These are phyloP conservation scores for Mesostigma viride DNA, from an alignment of 139 green algal species.

Conservation along the genomic window DNA sequence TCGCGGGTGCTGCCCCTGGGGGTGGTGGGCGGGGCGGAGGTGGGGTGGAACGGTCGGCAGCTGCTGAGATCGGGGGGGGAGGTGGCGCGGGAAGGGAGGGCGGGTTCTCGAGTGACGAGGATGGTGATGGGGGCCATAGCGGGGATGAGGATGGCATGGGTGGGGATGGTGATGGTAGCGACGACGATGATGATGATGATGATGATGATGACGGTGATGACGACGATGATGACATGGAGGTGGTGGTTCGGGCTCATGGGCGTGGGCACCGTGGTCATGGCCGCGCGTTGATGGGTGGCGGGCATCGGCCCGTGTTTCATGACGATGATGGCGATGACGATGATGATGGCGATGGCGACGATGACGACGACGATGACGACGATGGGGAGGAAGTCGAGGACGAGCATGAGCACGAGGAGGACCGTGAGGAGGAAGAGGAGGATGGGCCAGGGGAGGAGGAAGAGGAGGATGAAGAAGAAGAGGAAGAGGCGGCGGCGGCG, in stretches of 20 bases:
- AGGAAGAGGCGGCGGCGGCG: no score
- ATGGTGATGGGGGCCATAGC: conserved; percentile 5
- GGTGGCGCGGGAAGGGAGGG: conserved; percentile 28
- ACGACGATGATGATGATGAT: conserved; percentile 13
- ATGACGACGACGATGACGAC: conserved; percentile 19
- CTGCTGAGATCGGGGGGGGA: neutral
- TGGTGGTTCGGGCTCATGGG: no score
- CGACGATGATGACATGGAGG: conserved; percentile 18
- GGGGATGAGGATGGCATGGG: conserved; percentile 7
- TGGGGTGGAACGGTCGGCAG: no score
- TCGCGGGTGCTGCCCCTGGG: no score
- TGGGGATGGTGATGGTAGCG: neutral
- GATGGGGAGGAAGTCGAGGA: conserved; percentile 19
- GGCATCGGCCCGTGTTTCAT: no score
- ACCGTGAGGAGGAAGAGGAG: conserved; percentile 22
- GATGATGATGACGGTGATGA: conserved; percentile 14
- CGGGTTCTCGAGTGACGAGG: neutral
- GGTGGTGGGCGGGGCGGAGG: no score
- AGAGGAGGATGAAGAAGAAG: conserved; percentile 23
- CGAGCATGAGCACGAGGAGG: conserved; percentile 33
- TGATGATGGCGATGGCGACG: conserved; percentile 15
- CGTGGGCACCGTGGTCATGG: neutral
- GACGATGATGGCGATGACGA: conserved; percentile 7
- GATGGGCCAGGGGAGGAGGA: conserved; percentile 37
- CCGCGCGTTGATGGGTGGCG: neutral